These are phyloP conservation scores for Jasminum sambac DNA, from an alignment of 257 asterid species.

Conservation along the genomic window DNA sequence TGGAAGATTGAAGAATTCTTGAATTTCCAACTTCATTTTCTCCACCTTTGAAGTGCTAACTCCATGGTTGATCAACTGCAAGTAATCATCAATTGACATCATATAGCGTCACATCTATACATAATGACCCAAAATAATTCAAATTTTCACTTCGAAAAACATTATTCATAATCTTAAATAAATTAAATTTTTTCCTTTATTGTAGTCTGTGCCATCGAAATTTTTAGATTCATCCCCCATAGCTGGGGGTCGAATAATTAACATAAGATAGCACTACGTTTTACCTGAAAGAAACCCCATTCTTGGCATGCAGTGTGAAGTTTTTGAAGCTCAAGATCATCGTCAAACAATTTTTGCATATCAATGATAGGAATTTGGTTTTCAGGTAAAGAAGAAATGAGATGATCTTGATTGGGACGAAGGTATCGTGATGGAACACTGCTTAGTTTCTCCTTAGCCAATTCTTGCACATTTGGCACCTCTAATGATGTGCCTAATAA, in stretches of 20 bases:
- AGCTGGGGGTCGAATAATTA: too few relatives aligned
- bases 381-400: slow-evolving; percentile 20
- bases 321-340: slow-evolving; percentile 40
- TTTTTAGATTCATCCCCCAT: too few relatives aligned
- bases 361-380: slow-evolving; percentile 55
- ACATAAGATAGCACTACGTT: too few relatives aligned
- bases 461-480: slow-evolving; percentile 62
- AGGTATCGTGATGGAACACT: slow-evolving; percentile 48
- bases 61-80: slow-evolving; percentile 61
- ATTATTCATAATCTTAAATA: not conserved
- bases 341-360: slow-evolving; percentile 28
- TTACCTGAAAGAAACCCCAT: slow-evolving; percentile 71
- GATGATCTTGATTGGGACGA: slow-evolving; percentile 33
- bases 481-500: slow-evolving; percentile 37
- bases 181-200: too few relatives aligned
- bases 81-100: not conserved
- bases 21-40: slow-evolving; percentile 35
- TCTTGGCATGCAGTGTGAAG: slow-evolving; percentile 48
- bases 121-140: too few relatives aligned
- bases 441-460: slow-evolving; percentile 37
- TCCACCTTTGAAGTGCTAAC: slow-evolving; percentile 36
- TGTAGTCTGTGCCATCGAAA: too few relatives aligned
- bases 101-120: not conserved
- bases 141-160: not conserved
- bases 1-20: slow-evolving; percentile 50